Evolutionary conservation across 371 early-diverging fungal species (phyloP), one percentile per base, ranked within the genome.

Genomic region (Sporodiniella umbellata): DNA sequence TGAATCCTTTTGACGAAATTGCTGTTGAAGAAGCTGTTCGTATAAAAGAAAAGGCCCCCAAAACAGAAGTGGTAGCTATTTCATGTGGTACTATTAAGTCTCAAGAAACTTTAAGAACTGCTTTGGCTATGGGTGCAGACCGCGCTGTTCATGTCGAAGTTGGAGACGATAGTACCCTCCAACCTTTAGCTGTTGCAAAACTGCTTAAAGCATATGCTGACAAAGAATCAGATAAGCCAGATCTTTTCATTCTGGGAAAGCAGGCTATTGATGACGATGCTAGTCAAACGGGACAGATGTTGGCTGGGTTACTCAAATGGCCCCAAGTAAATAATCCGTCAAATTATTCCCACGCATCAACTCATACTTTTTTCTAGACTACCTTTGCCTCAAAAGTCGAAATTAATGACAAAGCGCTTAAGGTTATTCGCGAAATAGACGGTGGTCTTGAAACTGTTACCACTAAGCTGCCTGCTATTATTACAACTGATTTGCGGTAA

Each of bases 1-100:
- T 98, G 90, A 99, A 99, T 77, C 99, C 99, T 35, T 98, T 99
- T 73, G 98, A 97, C 63, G 98, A 98, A 71, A 98, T 98, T 72
- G 98, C 96, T 33, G 79, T 98, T 21, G 98, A 98, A 69, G 95
- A 95, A 67, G 96, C 98, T 45, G 85, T 99, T 24, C 82, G 89
- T 39, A 78, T 98, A 62, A 92, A 92, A 79, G 98, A 98, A 70
- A 80, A 80, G 49, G 60, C 77, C 23, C 82, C 78, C 37, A 85
- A 85, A 64, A 74, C 79, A 31, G 88, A 89, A 56, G 87, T 96
- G 46, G 72, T 98, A 54, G 95, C 93, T 44, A 84, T 97, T 46
- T 88, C 95, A 7, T 86, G 94, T 61, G 99, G 99, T 44, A 84
- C 94, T 6, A 54, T 86, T 64, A 96, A 95, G 80, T 53, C 88